phyloP scores from a whole-genome alignment of 1,139 yeast genomes.

The Saccharomyces hybrid region DNA sequence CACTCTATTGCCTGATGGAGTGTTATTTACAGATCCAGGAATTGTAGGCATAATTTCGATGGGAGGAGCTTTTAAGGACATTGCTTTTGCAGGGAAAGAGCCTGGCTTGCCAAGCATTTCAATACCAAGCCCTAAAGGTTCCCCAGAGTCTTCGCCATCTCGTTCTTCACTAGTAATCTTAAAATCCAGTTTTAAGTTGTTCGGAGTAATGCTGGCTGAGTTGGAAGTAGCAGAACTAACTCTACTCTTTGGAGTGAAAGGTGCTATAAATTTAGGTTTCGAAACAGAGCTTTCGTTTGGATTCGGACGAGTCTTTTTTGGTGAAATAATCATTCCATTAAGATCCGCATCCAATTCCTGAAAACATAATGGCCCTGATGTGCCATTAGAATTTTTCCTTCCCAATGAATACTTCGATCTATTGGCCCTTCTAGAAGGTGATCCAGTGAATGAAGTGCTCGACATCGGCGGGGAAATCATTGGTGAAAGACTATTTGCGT shows the following conservation, averaged over 20 bases:
- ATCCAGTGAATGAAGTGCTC: slow-evolving; percentile 5
- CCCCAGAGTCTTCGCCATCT: not conserved
- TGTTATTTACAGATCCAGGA: slow-evolving; percentile 21
- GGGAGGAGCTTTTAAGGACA: slow-evolving; percentile 12
- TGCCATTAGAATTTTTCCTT: not conserved
- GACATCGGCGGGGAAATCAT: slow-evolving; percentile 6
- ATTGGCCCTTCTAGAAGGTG: slow-evolving; percentile 7
- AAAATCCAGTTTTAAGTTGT: slow-evolving; percentile 3
- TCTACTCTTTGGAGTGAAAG: slow-evolving; percentile 4
- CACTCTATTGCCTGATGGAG: slow-evolving; percentile 16
- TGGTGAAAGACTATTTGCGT: slow-evolving; percentile 2
- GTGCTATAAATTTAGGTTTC: not conserved
- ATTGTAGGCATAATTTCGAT: slow-evolving; percentile 21
- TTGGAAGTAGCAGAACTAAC: slow-evolving; percentile 1
- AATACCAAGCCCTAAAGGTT: slow-evolving; percentile 5
- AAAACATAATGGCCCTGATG: not conserved
- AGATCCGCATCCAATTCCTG: not conserved
- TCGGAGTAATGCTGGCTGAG: not conserved
- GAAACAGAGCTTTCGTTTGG: not conserved
- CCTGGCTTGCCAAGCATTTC: not conserved
- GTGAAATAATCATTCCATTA: not conserved
- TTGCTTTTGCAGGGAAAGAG: not conserved
- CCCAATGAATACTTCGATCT: slow-evolving; percentile 4
- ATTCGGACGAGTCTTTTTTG: not conserved
- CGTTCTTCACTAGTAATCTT: not conserved